Percentiles rank a stretch among this genome's conserved stretches.
Conservation (phyloP, 306 rosid genomes). For the Astragalus membranaceus region DNA sequence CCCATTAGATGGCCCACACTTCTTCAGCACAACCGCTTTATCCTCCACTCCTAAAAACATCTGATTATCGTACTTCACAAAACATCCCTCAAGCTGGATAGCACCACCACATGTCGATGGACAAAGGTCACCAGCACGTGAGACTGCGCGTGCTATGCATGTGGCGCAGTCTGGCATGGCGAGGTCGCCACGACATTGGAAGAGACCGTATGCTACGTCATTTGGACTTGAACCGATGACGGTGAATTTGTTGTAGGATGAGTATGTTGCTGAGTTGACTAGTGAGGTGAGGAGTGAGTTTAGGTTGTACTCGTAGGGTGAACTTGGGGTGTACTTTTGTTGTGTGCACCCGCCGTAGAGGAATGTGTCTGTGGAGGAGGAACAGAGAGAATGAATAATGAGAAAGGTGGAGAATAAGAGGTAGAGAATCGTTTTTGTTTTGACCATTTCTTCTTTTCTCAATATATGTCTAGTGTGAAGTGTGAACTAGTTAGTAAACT, state of each 20-base stretch:
- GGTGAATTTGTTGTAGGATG: constrained; percentile 79
- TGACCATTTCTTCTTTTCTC: constrained; percentile 9
- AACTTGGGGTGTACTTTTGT: constrained; percentile 44
- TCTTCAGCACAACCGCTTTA: constrained; percentile 64
- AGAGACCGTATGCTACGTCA: constrained; percentile 63
- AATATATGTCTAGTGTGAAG: neutral
- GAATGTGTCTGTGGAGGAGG: constrained; percentile 44
- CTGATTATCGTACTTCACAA: constrained; percentile 70
- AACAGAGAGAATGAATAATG: neutral
- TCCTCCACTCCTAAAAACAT: constrained; percentile 70
- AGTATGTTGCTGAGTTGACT: constrained; percentile 83
- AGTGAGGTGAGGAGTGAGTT: constrained; percentile 85
- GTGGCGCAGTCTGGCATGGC: constrained; percentile 82
- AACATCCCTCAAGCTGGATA: constrained; percentile 77
- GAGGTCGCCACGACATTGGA: constrained; percentile 93
- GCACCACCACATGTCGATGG: constrained; percentile 54
- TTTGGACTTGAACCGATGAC: constrained; percentile 37
- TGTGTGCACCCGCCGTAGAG: constrained; percentile 84
- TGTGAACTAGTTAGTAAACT: neutral
- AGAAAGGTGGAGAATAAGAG: neutral
- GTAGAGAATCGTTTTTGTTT: neutral
- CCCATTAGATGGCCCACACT: constrained; percentile 71
- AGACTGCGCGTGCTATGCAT: constrained; percentile 48
- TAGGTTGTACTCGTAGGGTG: constrained; percentile 67
- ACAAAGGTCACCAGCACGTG: constrained; percentile 47